Conservation (phyloP, 2,329 filamentous ascomycete genomes). For the Colletotrichum tabaci region DNA sequence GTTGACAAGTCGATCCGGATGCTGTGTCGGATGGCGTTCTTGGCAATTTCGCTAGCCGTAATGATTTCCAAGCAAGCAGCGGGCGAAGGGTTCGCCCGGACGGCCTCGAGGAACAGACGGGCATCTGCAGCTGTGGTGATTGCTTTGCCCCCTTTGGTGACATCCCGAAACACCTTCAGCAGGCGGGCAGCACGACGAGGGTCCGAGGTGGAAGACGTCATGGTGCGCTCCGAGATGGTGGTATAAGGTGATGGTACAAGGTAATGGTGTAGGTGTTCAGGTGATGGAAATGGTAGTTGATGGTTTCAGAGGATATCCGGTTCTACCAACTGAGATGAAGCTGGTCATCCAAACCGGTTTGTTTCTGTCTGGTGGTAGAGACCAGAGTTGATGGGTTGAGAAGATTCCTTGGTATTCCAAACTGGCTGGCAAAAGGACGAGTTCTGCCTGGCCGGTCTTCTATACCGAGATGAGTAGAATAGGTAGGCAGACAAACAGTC, state of each 20-base stretch:
- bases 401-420: not conserved
- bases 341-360: too few species aligned
- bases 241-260: too few species aligned
- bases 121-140: slow-evolving; percentile 43
- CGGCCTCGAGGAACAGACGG: slow-evolving; percentile 48
- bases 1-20: slow-evolving; percentile 46
- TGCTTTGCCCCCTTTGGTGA: slow-evolving; percentile 35
- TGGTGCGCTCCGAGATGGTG: not conserved
- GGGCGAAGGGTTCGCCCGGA: slow-evolving; percentile 40
- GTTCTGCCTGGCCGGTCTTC: not conserved
- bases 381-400: too few species aligned
- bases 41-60: slow-evolving; percentile 43
- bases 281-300: too few species aligned
- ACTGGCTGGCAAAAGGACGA: too few species aligned
- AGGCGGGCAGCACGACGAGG: slow-evolving; percentile 36
- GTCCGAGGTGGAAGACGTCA: not conserved
- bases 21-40: slow-evolving; percentile 46
- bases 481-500: too few species aligned
- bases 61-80: slow-evolving; percentile 49
- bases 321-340: too few species aligned
- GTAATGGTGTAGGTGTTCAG: too few species aligned
- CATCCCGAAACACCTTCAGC: slow-evolving; percentile 36
- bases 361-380: too few species aligned
- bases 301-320: too few species aligned
- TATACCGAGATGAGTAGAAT: not conserved